phyloP scores from a whole-genome alignment of 1,284 basidiomycete species.

The Ceratobasidium sp. region DNA sequence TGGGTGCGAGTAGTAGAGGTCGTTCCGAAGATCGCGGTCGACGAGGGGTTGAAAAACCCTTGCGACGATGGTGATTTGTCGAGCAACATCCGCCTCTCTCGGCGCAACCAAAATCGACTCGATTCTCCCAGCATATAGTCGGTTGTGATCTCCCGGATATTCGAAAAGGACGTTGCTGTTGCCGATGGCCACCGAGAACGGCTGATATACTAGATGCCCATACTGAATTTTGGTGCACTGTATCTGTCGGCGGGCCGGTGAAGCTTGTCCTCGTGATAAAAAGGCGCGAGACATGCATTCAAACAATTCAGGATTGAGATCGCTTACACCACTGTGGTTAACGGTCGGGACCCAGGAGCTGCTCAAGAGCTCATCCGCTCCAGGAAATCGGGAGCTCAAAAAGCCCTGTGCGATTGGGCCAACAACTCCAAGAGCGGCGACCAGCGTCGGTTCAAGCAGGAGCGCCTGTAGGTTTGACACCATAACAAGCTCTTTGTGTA shows the following conservation, averaged over 20 bases:
- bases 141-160: neutral
- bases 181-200: neutral
- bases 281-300: neutral
- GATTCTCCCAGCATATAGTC: neutral
- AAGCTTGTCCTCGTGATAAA: too few species aligned
- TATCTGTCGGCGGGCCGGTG: neutral
- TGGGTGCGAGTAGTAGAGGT: neutral
- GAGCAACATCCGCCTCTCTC: neutral
- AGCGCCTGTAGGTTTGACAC: constrained; percentile 4
- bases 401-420: neutral
- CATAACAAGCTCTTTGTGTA: constrained; percentile 21
- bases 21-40: neutral
- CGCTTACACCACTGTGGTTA: neutral
- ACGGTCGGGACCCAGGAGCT: neutral
- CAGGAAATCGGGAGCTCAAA: neutral
- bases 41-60: neutral
- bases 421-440: neutral
- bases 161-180: neutral
- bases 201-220: neutral
- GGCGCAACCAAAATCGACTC: neutral
- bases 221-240: neutral
- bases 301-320: neutral
- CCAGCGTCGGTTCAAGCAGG: neutral
- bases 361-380: neutral
- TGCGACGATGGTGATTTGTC: neutral